Base-by-base conservation (phyloP, 2,329 filamentous ascomycete genomes). In the Penicillium sp. region DNA sequence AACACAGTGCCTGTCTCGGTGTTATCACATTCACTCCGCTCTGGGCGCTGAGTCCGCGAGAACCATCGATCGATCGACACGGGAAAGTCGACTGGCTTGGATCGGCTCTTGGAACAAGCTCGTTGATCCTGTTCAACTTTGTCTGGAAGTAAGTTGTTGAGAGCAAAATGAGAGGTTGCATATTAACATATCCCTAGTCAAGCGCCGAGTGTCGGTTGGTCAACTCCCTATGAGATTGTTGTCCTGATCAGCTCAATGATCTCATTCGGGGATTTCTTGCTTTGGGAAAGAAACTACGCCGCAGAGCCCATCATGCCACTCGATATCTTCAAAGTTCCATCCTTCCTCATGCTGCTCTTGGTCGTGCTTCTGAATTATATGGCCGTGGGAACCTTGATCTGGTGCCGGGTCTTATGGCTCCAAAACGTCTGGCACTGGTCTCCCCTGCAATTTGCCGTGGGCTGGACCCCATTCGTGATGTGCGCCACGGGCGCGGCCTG, bases 111-210 rank as follows among this genome's bases (percentile, higher is more conserved):
- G 78, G 74, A 0, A 66, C 75, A 1, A 61, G 66, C 14, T 72
- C 74, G 6, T 61, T 82, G n/a, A 66, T 81, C 1, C 61, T 81
- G 0, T 82, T 81, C 55, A 82, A 79, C 52, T 72, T 82, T n/a
- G 74, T 74, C 1, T 82, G 79, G 75, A 82, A 81, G 79, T 80
- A 60, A 69, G 72, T 67, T 13, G 18, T n/a, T 20, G 24, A 16
- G 11, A 13, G 2, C 18, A 40, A 50, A 26, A 24, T 1, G 13
- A 8, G 9, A 7, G 5, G 22, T 32, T 32, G 26, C 13, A 31
- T 50, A 18, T 40, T 58, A n/a, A 53, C 16, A 1, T 32, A 35
- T 13, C 20, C 32, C 20, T 18, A 50, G 69, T 50, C 73, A 79
- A 72, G 79, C 79, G 4, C 78, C 79, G 0, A 72, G 73, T 1